Evolutionary conservation across 78 protist genomes (phyloP).

Genomic region (Anaeramoeba ignava): DNA sequence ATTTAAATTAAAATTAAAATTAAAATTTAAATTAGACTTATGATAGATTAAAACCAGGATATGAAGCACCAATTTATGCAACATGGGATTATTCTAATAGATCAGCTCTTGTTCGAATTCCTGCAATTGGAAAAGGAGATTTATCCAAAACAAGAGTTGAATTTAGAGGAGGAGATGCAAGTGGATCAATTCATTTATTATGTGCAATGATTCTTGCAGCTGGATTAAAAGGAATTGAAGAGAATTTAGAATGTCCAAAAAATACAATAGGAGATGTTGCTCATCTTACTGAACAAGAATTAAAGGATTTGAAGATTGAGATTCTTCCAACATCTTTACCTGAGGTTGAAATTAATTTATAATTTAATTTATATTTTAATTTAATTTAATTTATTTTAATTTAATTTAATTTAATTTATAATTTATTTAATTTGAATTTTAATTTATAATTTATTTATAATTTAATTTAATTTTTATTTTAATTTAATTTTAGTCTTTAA

Average conservation of each 20-base stretch:
- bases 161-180: slow-evolving; percentile 35
- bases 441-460: too few relatives aligned
- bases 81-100: slow-evolving; percentile 24
- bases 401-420: too few relatives aligned
- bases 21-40: slow-evolving; percentile 12
- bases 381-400: too few relatives aligned
- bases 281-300: neutral
- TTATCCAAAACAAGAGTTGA: slow-evolving; percentile 11
- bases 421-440: too few relatives aligned
- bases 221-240: slow-evolving; percentile 33
- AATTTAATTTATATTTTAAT: too few relatives aligned
- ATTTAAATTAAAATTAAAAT: too few relatives aligned
- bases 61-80: slow-evolving; percentile 21
- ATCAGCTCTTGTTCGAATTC: slow-evolving; percentile 23
- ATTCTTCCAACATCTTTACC: too few relatives aligned
- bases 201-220: slow-evolving; percentile 22
- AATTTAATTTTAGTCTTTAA: too few relatives aligned
- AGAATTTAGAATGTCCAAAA: neutral
- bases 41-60: slow-evolving; percentile 23
- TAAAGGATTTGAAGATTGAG: neutral
- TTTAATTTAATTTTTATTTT: too few relatives aligned
- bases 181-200: slow-evolving; percentile 16
- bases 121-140: neutral
- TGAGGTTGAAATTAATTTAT: too few relatives aligned
- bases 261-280: neutral